Percentiles rank a stretch among this genome's conserved stretches.
phyloP scores from a whole-genome alignment of 805 yeast genomes.

The Wilhelminamyces savonicus region DNA sequence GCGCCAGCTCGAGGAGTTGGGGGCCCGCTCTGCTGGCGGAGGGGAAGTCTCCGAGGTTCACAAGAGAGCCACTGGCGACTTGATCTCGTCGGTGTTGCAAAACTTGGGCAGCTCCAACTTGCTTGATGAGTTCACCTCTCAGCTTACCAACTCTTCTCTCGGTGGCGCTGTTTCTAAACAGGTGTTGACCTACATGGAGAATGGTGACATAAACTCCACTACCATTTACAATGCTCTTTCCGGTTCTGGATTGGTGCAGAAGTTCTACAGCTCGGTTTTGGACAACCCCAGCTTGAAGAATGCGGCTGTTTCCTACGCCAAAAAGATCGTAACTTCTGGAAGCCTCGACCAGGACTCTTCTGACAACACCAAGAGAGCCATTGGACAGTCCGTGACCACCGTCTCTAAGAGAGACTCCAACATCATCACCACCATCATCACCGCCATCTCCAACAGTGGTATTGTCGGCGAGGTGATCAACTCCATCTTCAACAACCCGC shows the following conservation, averaged over 20 bases:
- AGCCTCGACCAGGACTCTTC: too few species aligned
- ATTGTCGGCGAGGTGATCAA: constrained; percentile 14
- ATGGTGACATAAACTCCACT: constrained; percentile 10
- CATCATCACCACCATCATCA: constrained; percentile 12
- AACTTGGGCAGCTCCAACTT: constrained; percentile 10
- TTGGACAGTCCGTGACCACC: too few species aligned
- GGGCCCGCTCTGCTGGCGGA: not conserved
- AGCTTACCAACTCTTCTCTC: constrained; percentile 12
- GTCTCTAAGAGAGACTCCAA: constrained; percentile 10
- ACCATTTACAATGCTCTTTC: constrained; percentile 6
- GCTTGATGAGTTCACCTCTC: constrained; percentile 10
- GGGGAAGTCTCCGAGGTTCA: not conserved
- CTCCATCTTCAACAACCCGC: constrained; percentile 16
- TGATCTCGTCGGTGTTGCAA: constrained; percentile 8
- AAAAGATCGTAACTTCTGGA: too few species aligned
- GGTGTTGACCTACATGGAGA: constrained; percentile 8
- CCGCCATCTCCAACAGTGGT: constrained; percentile 16
- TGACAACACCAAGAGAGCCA: too few species aligned
- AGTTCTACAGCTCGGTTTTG: constrained; percentile 11
- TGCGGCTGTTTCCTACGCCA: constrained; percentile 10
- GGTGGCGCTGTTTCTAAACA: constrained; percentile 8
- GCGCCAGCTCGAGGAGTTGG: constrained; percentile 1
- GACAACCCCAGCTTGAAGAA: constrained; percentile 9
- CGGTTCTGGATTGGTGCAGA: constrained; percentile 8
- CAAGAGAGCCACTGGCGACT: constrained; percentile 11